Base-by-base conservation (phyloP, 2,329 filamentous ascomycete genomes). In the Trichoderma breve region DNA sequence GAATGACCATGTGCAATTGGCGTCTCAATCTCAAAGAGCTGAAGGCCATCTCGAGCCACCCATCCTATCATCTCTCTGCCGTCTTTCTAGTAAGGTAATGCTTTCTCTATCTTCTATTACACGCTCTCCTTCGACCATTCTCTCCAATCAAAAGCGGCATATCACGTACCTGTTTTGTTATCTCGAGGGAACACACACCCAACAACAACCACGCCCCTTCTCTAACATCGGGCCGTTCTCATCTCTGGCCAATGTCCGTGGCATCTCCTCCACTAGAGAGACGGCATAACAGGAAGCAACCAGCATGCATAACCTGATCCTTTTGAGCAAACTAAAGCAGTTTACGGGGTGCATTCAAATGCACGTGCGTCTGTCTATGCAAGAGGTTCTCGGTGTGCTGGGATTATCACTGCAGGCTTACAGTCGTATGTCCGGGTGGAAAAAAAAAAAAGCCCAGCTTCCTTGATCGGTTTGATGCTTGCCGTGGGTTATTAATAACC, bases 311-410 rank as follows among this genome's bases (percentile, higher is more conserved):
- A 43, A 34, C 15, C 34, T 24, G 51, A 18, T 24, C 18, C 64
- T 58, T n/a, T 9, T 43, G 34, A 58, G n/a, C 34, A 43, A 30
- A 58, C 32, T 39, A 57, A 58, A 32, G 51, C 51, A 9, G 21
- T 57, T 39, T 39, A 30, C 28, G 51, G 53, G 51, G 64, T 43
- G 55, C 64, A 67, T 57, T 21, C 3, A 28, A 28, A 32, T 67
- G 53, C 64, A 67, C 51, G 51, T 43, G 53, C 26, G 32, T 43
- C 24, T 67, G 32, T 43, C 24, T 67, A 43, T 30, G 64, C 51
- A 36, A 28, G 64, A 67, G 24, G 26, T 26, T 30, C 32, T 67
- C 64, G 51, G 64, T 67, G 32, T 58, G 64, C 64, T 39, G 64
- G 43, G 51, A 67, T 32, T 58, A 43, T 14, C 43, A 28, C 11